phyloP scores from a whole-genome alignment of 73 alveolate genomes.

The Paramecium biaurelia region DNA sequence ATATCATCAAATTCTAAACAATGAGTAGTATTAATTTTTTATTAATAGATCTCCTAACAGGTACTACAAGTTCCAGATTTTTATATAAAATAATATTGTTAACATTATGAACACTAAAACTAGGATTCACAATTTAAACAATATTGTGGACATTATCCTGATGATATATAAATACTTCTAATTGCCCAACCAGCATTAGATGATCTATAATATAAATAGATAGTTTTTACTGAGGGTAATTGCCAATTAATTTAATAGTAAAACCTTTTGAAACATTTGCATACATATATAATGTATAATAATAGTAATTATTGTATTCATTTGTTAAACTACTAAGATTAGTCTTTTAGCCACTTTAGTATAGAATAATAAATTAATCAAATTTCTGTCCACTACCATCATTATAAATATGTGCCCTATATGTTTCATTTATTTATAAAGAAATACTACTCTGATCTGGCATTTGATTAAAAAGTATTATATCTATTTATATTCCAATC shows the following conservation, averaged over 20 bases:
- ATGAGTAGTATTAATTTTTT: not conserved
- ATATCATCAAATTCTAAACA: not conserved
- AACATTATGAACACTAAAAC: not conserved
- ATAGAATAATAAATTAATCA: not conserved
- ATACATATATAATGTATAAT: not conserved
- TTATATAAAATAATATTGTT: not conserved
- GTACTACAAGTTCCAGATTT: not conserved
- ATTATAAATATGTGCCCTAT: not conserved
- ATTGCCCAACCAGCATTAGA: not conserved
- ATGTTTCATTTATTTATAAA: not conserved
- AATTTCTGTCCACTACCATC: not conserved
- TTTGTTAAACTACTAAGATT: not conserved
- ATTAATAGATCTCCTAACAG: not conserved
- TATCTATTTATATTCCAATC: not conserved
- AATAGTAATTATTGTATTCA: not conserved
- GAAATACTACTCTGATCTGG: not conserved
- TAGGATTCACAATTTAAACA: not conserved
- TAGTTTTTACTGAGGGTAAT: not conserved
- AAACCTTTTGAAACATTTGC: not conserved
- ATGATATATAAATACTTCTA: not conserved
- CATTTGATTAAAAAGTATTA: not conserved
- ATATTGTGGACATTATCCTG: not conserved
- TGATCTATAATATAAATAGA: not conserved
- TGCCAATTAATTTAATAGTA: not conserved
- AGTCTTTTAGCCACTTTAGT: not conserved